phyloP scores from a whole-genome alignment of 2,329 filamentous ascomycete genomes.

The Aspergillus texensis region DNA sequence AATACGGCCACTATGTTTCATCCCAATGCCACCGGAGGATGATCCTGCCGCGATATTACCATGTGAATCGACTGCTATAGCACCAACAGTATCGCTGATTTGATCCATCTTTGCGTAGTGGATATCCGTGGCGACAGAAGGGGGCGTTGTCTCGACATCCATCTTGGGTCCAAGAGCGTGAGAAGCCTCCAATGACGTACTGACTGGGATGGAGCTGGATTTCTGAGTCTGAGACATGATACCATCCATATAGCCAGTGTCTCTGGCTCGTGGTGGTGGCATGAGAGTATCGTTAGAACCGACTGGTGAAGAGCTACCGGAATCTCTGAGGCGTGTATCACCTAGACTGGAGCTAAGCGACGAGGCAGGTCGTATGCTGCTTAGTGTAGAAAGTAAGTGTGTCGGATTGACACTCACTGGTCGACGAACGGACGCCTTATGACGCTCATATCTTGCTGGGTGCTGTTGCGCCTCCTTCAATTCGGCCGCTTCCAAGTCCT shows the following conservation, averaged over 20 bases:
- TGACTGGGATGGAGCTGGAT: neutral
- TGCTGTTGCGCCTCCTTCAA: constrained; percentile 42
- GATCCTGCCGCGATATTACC: constrained; percentile 92
- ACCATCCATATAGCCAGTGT: constrained; percentile 13
- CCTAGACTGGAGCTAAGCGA: constrained; percentile 1
- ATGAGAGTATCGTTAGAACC: neutral
- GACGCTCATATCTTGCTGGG: constrained; percentile 22
- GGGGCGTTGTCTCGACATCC: constrained; percentile 2
- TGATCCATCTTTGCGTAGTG: constrained; percentile 53
- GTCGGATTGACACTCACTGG: constrained; percentile 27
- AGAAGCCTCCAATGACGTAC: neutral
- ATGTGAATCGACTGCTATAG: constrained; percentile 83
- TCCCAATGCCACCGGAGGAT: constrained; percentile 95
- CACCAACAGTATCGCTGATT: constrained; percentile 92
- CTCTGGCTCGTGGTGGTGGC: constrained; percentile 1
- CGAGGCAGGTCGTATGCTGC: constrained; percentile 13
- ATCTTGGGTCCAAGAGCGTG: neutral
- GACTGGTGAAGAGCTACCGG: constrained; percentile 6
- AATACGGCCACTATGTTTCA: constrained; percentile 92
- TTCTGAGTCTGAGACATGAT: neutral
- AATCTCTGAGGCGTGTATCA: neutral
- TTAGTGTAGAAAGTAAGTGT: constrained; percentile 22
- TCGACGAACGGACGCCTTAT: constrained; percentile 26
- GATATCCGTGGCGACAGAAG: neutral
- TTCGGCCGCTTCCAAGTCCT: constrained; percentile 68